phyloP scores from a whole-genome alignment of 2,329 filamentous ascomycete genomes.

The Aspergillus eucalypticola region DNA sequence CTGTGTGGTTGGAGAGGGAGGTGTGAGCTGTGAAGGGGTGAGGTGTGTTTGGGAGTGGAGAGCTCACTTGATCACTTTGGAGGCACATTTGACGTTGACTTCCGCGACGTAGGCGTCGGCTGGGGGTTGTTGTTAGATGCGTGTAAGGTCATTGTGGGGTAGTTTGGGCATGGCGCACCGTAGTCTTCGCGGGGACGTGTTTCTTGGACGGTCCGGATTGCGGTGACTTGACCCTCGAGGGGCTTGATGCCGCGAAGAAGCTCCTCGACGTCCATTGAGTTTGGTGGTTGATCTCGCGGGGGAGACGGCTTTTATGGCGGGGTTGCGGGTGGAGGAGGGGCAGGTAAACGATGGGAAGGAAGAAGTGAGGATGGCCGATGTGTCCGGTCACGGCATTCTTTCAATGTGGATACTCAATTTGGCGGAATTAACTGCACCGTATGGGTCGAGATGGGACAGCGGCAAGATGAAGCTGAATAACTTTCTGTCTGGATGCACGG shows the following conservation, averaged over 20 bases:
- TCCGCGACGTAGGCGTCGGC: constrained; percentile 47
- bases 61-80: constrained; percentile 46
- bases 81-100: constrained; percentile 47
- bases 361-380: background rate
- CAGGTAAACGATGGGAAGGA: background rate
- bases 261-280: constrained; percentile 26
- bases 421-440: background rate
- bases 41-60: background rate
- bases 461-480: background rate
- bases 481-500: background rate
- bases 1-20: constrained; percentile 23
- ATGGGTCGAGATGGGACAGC: background rate
- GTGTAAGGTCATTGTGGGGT: background rate
- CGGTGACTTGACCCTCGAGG: constrained; percentile 36
- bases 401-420: background rate
- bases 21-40: background rate
- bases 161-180: constrained; percentile 31
- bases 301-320: background rate
- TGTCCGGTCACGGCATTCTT: background rate
- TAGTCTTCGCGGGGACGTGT: constrained; percentile 42
- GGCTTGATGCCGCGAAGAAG: constrained; percentile 31
- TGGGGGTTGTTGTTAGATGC: constrained; percentile 23
- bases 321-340: background rate
- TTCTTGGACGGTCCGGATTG: constrained; percentile 48
- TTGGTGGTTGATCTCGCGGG: background rate